phyloP scores from a whole-genome alignment of 2,329 filamentous ascomycete species.

The Claviceps capensis region DNA sequence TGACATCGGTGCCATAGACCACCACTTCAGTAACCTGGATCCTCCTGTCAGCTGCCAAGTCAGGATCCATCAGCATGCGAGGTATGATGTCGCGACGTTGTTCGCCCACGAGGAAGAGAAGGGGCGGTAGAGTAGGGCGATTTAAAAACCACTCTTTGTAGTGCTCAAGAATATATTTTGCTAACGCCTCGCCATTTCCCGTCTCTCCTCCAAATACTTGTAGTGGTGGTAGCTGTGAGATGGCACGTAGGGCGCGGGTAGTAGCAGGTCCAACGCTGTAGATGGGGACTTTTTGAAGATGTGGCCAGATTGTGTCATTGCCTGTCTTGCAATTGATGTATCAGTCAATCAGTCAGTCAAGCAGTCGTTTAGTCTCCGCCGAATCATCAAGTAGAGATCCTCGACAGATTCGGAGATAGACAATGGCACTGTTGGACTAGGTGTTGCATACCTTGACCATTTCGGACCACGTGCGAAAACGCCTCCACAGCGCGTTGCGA shows the following conservation, averaged over 20 bases:
- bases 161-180: conserved; percentile 64
- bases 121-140: conserved; percentile 36
- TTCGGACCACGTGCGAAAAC: conserved; percentile 49
- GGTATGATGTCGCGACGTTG: conserved; percentile 84
- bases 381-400: too few species aligned
- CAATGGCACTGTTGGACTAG: background rate
- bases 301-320: conserved; percentile 20
- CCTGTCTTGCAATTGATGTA: background rate
- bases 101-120: conserved; percentile 85
- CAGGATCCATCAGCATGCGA: conserved; percentile 51
- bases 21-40: conserved; percentile 66
- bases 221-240: conserved; percentile 34
- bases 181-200: conserved; percentile 72
- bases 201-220: conserved; percentile 66
- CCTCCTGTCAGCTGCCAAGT: conserved; percentile 32
- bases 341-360: background rate
- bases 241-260: conserved; percentile 53
- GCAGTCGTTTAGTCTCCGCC: too few species aligned
- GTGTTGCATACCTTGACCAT: conserved; percentile 26
- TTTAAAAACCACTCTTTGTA: conserved; percentile 44
- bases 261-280: conserved; percentile 77
- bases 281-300: conserved; percentile 43
- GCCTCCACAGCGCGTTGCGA: conserved; percentile 75
- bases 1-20: conserved; percentile 76
- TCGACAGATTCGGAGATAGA: background rate